Conservation (phyloP, 2,329 filamentous ascomycete genomes). For the Cladosporium sp. region DNA sequence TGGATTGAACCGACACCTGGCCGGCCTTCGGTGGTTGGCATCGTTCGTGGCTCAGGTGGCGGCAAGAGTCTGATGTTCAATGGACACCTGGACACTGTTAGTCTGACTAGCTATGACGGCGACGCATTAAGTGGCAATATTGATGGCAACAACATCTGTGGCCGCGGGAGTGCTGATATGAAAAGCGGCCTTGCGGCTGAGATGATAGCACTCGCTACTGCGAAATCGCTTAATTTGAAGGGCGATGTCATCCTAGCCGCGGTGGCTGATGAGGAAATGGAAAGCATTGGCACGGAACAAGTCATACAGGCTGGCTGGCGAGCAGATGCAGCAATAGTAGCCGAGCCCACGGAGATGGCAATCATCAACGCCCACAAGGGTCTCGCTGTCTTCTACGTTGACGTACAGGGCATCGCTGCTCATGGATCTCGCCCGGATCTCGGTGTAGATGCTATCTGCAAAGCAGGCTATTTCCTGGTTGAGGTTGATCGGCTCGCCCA, state of each 20-base stretch:
- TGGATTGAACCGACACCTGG: background rate
- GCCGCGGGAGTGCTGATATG: conserved; percentile 49
- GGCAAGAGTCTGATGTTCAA: background rate
- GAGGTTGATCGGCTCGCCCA: background rate
- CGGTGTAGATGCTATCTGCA: background rate
- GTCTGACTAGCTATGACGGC: background rate
- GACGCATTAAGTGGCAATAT: background rate
- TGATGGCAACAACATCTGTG: conserved; percentile 18
- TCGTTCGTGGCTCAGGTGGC: background rate
- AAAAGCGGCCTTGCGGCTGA: conserved; percentile 48
- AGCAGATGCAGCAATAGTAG: conserved; percentile 49
- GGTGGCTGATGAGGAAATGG: conserved; percentile 51
- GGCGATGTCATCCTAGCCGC: conserved; percentile 51
- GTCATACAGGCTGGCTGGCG: conserved; percentile 49
- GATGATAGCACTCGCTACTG: conserved; percentile 39
- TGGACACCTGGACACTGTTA: background rate
- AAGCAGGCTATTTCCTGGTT: background rate
- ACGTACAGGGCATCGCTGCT: background rate
- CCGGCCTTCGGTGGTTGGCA: background rate
- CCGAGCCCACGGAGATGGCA: conserved; percentile 43
- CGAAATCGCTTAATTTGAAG: conserved; percentile 25
- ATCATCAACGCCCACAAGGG: conserved; percentile 26
- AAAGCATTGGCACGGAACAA: conserved; percentile 48
- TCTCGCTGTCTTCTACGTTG: background rate
- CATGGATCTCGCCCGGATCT: background rate